A percentile compares a stretch with the other conserved stretches of the same genome.
Evolutionary conservation across 2,329 filamentous ascomycete species (phyloP).

Genomic region (Fusarium falciforme): DNA sequence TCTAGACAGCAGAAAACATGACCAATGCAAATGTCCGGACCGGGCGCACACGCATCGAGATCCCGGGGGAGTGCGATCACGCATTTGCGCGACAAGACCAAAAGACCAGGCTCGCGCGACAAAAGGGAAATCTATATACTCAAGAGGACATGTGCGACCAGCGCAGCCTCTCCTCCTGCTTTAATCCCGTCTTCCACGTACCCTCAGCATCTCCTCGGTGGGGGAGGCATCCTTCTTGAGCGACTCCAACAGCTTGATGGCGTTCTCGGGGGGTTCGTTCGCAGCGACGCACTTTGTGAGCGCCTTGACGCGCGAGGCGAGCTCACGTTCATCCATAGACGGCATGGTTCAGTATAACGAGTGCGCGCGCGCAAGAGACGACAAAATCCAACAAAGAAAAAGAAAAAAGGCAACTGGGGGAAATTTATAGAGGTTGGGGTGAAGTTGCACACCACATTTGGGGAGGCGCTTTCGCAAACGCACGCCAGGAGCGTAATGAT

Average conservation of each 20-base stretch:
- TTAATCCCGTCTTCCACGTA: constrained; percentile 53
- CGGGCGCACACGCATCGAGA: neutral
- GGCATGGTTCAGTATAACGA: constrained; percentile 20
- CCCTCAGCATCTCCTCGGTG: constrained; percentile 89
- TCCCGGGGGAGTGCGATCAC: constrained; percentile 22
- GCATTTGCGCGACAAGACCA: constrained; percentile 32
- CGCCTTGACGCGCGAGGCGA: constrained; percentile 80
- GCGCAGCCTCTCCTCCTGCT: neutral
- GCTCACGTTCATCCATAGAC: constrained; percentile 83
- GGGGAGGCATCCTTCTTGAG: constrained; percentile 84
- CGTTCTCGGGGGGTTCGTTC: constrained; percentile 78
- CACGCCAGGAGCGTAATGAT: constrained; percentile 13
- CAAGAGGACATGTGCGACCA: neutral
- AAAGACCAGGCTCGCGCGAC: neutral
- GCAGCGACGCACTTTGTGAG: constrained; percentile 82
- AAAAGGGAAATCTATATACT: neutral
- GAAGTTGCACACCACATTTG: constrained; percentile 25
- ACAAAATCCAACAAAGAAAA: neutral
- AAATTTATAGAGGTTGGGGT: constrained; percentile 10
- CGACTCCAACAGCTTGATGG: constrained; percentile 79
- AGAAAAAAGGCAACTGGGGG: neutral
- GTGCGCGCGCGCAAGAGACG: neutral
- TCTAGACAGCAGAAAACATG: neutral
- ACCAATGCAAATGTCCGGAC: constrained; percentile 4
- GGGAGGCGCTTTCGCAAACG: constrained; percentile 19